Evolutionary conservation across 2,329 filamentous ascomycete species (phyloP).

Genomic region (Microcera coccophila): DNA sequence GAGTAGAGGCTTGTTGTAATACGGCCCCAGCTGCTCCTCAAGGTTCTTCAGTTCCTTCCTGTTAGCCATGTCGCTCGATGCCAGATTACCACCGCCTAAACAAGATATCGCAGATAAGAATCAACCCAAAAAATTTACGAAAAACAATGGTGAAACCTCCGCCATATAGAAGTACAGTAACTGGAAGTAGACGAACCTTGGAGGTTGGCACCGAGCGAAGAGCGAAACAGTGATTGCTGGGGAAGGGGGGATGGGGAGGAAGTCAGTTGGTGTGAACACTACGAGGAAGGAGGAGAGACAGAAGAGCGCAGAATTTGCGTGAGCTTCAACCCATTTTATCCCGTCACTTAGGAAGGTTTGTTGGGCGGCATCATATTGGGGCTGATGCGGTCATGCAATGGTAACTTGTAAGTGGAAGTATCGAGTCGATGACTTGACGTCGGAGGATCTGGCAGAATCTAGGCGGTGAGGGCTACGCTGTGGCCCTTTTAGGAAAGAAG

Average conservation of each 20-base stretch:
- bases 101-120: constrained; percentile 28
- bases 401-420: background rate
- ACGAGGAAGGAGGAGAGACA: constrained; percentile 1
- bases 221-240: constrained; percentile 14
- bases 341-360: constrained; percentile 9
- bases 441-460: constrained; percentile 2
- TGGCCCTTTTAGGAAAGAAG: background rate
- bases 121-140: constrained; percentile 23
- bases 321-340: constrained; percentile 16
- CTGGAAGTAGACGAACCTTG: constrained; percentile 7
- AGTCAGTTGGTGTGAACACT: constrained; percentile 7
- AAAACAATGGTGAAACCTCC: constrained; percentile 12
- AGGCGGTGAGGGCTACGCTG: background rate
- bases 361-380: constrained; percentile 14
- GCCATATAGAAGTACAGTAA: constrained; percentile 1
- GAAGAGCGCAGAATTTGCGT: background rate
- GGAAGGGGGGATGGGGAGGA: constrained; percentile 13
- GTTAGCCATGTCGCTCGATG: constrained; percentile 34
- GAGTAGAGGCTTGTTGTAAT: constrained; percentile 27
- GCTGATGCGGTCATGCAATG: constrained; percentile 7
- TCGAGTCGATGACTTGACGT: background rate
- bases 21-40: constrained; percentile 33
- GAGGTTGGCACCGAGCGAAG: constrained; percentile 10
- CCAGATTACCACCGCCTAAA: constrained; percentile 24
- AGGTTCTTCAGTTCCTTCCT: constrained; percentile 33